These are phyloP conservation scores for Xylaria castorea DNA, from an alignment of 495 filamentous ascomycete genomes.

Conservation along the genomic window DNA sequence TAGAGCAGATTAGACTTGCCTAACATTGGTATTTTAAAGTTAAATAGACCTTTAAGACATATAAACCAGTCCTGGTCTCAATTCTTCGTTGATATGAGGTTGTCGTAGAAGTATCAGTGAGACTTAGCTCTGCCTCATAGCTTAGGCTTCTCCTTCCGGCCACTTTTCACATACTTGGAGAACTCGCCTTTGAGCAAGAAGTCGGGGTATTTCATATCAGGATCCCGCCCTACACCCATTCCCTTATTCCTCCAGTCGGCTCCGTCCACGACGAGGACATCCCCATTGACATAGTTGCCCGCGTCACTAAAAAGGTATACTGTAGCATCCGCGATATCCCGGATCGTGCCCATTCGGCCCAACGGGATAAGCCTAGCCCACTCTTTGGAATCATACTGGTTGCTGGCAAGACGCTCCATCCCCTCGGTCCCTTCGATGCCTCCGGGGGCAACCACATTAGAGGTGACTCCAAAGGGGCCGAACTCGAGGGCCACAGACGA, in stretches of 20 bases:
- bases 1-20: not conserved
- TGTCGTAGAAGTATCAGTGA: not conserved
- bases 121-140: slow-evolving; percentile 32
- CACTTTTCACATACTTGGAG: slow-evolving; percentile 50
- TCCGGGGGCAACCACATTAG: slow-evolving; percentile 85
- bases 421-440: slow-evolving; percentile 73
- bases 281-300: slow-evolving; percentile 83
- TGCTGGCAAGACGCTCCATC: slow-evolving; percentile 59
- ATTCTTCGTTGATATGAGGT: not conserved
- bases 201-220: slow-evolving; percentile 53
- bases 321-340: slow-evolving; percentile 92
- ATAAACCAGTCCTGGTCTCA: not conserved
- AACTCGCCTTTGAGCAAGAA: slow-evolving; percentile 51
- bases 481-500: slow-evolving; percentile 80
- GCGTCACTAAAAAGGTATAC: slow-evolving; percentile 84
- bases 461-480: slow-evolving; percentile 86
- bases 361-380: slow-evolving; percentile 60
- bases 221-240: slow-evolving; percentile 52
- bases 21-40: not conserved
- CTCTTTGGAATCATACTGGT: slow-evolving; percentile 41
- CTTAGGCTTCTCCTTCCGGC: slow-evolving; percentile 49
- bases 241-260: slow-evolving; percentile 68
- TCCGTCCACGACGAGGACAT: slow-evolving; percentile 80
- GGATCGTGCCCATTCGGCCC: slow-evolving; percentile 77
- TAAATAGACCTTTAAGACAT: not conserved